phyloP scores from a whole-genome alignment of 129 eudicot genomes.

The Sambucus nigra region DNA sequence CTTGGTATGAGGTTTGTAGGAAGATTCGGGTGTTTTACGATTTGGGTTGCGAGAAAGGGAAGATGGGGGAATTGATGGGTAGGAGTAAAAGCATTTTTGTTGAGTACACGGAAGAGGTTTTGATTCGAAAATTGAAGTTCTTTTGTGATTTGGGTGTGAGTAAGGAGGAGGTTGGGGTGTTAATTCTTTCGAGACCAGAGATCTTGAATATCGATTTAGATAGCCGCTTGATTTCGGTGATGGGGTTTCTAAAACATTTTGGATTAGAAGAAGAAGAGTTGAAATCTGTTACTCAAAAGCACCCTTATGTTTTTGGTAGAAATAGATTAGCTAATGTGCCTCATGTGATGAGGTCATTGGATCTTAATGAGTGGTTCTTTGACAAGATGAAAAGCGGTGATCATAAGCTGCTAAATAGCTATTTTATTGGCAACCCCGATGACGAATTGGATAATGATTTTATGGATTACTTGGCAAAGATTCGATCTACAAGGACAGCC shows the following conservation, averaged over 20 bases:
- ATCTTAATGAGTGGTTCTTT: constrained; percentile 68
- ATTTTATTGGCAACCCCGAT: constrained; percentile 18
- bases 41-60: constrained; percentile 38
- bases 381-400: constrained; percentile 35
- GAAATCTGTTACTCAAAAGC: constrained; percentile 16
- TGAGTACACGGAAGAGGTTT: constrained; percentile 34
- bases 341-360: constrained; percentile 45
- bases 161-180: constrained; percentile 33
- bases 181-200: constrained; percentile 37
- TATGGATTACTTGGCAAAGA: constrained; percentile 20
- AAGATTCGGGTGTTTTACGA: constrained; percentile 53
- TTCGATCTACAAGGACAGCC: constrained; percentile 24
- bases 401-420: constrained; percentile 31
- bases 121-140: constrained; percentile 40
- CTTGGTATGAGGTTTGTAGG: constrained; percentile 50
- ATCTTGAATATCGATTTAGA: constrained; percentile 32
- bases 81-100: constrained; percentile 36
- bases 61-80: constrained; percentile 44
- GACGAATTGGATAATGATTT: constrained; percentile 42
- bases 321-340: constrained; percentile 57
- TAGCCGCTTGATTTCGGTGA: constrained; percentile 32
- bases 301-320: constrained; percentile 60
- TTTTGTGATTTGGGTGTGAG: constrained; percentile 41
- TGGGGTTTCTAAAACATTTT: constrained; percentile 41
- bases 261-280: constrained; percentile 28